A percentile compares a stretch with the other conserved stretches of the same genome.
These are phyloP conservation scores for Xylaria bambusicola DNA, from an alignment of 495 filamentous ascomycete species.

Conservation along the genomic window DNA sequence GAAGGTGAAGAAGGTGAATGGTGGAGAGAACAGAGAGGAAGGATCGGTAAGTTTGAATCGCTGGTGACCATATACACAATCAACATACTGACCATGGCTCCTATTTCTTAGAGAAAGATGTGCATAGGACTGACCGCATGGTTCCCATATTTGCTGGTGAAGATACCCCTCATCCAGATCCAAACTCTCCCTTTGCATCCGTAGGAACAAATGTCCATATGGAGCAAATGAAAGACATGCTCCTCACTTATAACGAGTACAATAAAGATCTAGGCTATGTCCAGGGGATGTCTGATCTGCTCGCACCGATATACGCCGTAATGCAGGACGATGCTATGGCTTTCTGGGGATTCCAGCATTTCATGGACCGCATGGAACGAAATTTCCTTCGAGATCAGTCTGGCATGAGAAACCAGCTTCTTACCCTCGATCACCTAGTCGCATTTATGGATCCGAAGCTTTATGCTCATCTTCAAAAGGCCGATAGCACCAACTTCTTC, in stretches of 20 bases:
- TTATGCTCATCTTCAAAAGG: constrained; percentile 83
- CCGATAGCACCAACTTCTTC: constrained; percentile 97
- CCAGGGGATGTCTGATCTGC: constrained; percentile 96
- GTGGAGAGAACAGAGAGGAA: constrained; percentile 91
- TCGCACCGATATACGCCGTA: constrained; percentile 94
- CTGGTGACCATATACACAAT: background rate
- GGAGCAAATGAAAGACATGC: constrained; percentile 99
- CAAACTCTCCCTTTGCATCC: constrained; percentile 89
- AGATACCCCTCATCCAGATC: constrained; percentile 97
- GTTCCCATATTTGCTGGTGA: constrained; percentile 94
- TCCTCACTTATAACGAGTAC: constrained; percentile 96
- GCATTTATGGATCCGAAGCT: constrained; percentile 95
- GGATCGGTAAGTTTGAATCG: constrained; percentile 72
- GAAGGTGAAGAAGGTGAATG: constrained; percentile 79
- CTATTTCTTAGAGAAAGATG: constrained; percentile 85
- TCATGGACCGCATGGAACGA: constrained; percentile 97
- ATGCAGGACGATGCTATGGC: constrained; percentile 96
- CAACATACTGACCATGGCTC: constrained; percentile 25
- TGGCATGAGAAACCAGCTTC: constrained; percentile 89
- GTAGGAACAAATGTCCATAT: constrained; percentile 94
- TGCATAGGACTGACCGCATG: constrained; percentile 91
- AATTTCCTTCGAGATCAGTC: constrained; percentile 96
- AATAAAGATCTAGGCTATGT: constrained; percentile 93
- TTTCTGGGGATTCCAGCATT: constrained; percentile 94
- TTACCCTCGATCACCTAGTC: constrained; percentile 88